Evolutionary conservation across 306 rosid genomes (phyloP).

Genomic region (Crotalaria pallida): DNA sequence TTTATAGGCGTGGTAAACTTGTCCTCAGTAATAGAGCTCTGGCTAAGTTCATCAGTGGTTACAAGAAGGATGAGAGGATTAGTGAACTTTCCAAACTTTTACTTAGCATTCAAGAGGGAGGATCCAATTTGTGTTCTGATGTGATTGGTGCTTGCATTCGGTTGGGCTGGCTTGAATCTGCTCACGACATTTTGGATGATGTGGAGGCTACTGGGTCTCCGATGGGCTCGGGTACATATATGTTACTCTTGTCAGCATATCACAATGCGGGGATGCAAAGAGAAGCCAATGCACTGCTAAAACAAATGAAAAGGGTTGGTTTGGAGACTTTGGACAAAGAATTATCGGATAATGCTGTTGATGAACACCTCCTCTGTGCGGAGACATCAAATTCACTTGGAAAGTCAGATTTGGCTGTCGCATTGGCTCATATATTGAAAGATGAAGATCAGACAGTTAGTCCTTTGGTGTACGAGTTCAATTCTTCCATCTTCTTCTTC

Average conservation of each 20-base stretch:
- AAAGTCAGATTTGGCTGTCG: conserved; percentile 34
- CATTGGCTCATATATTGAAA: conserved; percentile 46
- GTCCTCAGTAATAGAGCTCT: conserved; percentile 53
- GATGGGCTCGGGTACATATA: conserved; percentile 28
- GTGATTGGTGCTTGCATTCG: conserved; percentile 63
- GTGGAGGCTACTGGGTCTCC: conserved; percentile 44
- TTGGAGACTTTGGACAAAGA: background rate
- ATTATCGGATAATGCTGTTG: conserved; percentile 35
- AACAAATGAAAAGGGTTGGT: conserved; percentile 51
- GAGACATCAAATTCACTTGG: conserved; percentile 12
- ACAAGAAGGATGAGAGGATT: conserved; percentile 42
- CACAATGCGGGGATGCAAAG: conserved; percentile 45
- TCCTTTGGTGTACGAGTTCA: conserved; percentile 47
- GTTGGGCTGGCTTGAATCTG: conserved; percentile 82
- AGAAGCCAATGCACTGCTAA: conserved; percentile 66
- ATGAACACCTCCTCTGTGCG: background rate
- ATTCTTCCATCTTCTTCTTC: conserved; percentile 71
- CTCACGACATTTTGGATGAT: conserved; percentile 89
- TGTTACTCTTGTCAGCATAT: conserved; percentile 58
- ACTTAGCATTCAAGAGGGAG: conserved; percentile 45
- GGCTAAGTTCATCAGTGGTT: conserved; percentile 52
- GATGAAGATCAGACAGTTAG: conserved; percentile 26
- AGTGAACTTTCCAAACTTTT: conserved; percentile 63
- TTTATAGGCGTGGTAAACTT: conserved; percentile 57
- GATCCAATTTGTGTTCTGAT: conserved; percentile 49